Evolutionary conservation across 257 asterid genomes (phyloP), one percentile per base, ranked within the genome.

Genomic region (Knoxia roxburghii): DNA sequence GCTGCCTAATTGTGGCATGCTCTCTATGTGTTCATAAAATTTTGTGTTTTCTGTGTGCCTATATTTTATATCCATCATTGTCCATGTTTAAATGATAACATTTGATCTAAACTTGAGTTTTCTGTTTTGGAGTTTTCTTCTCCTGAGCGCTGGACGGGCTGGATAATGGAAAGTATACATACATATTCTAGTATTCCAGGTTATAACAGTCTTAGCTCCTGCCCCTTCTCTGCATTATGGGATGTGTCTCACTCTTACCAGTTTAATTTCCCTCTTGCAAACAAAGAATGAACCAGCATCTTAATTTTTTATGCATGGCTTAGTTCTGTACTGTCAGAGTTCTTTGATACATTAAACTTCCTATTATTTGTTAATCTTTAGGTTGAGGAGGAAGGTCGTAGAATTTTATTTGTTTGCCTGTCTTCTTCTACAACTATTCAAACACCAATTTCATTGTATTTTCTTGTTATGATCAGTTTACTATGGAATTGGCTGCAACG

Each of bases 401-500:
- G 63, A 68, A 7, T 26, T 49, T 62, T 56, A 10, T 65, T 62
- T 69, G 68, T 51, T 20, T 24, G 41, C 68, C 46, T 27, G 48
- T 67, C 51, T 75, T 39, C 61, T 52, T 72, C 46, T 30, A 29
- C 4, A 69, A 27, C 46, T 65, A 51, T 58, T 14, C 55, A 35
- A 35, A 61, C 71, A 40, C 41, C 68, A 50, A 69, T 68, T 70
- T 76, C 48, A 50, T 68, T 39, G 45, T 55, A 60, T 70, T 52
- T 78, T 76, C 52, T 35, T 54, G 40, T 72, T 70, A 57, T 82
- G 68, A 79, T 74, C 83, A 93, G 95, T 93, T 86, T 68, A 85
- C 88, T 7, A 93, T 93, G 97, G 97, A 93, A 77, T 73, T 90
- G 82, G 84, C 84, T 65, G 87, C 83, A 69, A 68, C 81, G 45